Conservation (phyloP, 2,329 filamentous ascomycete genomes). For the Cryphonectria nitschkei region DNA sequence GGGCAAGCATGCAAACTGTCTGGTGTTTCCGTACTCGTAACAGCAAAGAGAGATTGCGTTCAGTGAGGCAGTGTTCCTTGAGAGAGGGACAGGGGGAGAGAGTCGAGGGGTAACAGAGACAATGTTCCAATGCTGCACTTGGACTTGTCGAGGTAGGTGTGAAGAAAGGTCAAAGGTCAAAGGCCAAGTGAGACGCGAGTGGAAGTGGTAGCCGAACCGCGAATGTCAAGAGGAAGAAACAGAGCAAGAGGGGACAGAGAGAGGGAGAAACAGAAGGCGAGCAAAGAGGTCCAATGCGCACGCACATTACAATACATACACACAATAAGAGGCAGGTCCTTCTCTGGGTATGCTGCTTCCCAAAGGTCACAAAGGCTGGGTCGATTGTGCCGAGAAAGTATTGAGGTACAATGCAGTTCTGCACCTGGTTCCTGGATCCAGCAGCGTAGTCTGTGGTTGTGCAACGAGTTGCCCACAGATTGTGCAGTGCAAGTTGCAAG, state of each 20-base stretch:
- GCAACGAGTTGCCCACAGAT: not conserved
- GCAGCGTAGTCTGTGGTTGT: not conserved
- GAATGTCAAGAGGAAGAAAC: not conserved
- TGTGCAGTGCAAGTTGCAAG: not conserved
- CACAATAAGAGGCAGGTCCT: conserved; percentile 9
- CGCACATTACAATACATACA: conserved; percentile 5
- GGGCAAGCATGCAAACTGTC: not conserved
- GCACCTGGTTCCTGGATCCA: not conserved
- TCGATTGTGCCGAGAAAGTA: not conserved
- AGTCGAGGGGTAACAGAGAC: not conserved
- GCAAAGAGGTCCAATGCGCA: not conserved
- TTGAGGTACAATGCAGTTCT: not conserved
- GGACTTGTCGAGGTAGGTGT: not conserved
- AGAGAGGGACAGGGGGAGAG: not conserved
- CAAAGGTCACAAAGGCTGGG: not conserved
- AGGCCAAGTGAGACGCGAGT: not conserved
- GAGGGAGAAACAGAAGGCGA: not conserved
- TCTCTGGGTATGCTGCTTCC: not conserved
- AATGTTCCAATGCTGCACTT: not conserved
- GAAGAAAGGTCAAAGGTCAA: not conserved
- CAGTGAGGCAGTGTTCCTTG: not conserved
- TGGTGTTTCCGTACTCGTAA: not conserved
- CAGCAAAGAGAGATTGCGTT: not conserved
- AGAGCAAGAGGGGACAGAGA: not conserved
- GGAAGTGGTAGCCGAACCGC: not conserved